Conservation (phyloP, 768 basidiomycete species). For the Amanita jacksonii region DNA sequence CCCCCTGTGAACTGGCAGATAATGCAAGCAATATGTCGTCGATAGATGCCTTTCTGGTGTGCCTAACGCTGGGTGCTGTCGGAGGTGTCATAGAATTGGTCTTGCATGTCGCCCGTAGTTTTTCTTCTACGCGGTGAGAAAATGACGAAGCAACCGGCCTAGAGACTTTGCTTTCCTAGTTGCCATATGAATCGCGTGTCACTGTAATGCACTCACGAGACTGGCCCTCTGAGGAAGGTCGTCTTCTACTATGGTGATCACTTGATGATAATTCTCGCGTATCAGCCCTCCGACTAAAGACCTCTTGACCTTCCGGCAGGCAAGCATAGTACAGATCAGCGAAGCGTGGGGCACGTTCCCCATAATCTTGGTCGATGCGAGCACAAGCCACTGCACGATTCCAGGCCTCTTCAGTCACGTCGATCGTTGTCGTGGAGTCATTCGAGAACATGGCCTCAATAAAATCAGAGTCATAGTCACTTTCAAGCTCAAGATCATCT, state of each 20-base stretch:
- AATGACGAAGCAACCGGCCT: conserved; percentile 24
- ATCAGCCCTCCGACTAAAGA: background rate
- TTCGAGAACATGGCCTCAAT: background rate
- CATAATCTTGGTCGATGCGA: conserved; percentile 17
- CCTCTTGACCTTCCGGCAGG: conserved; percentile 13
- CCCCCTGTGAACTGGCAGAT: background rate
- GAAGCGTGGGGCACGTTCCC: conserved; percentile 22
- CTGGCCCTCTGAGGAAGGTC: no score
- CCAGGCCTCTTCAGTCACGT: conserved; percentile 23
- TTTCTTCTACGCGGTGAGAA: conserved; percentile 33
- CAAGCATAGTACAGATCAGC: conserved; percentile 31
- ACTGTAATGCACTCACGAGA: no score
- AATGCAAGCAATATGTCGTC: background rate
- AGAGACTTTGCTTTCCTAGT: background rate
- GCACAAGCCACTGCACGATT: conserved; percentile 23
- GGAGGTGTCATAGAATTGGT: background rate
- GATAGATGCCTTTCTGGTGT: background rate
- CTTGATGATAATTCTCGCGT: background rate
- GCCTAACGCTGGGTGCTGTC: background rate
- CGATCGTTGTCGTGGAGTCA: background rate
- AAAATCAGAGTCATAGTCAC: background rate
- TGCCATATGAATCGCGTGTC: no score
- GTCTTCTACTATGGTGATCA: background rate
- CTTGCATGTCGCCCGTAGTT: conserved; percentile 18
- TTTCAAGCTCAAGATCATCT: background rate